phyloP scores from a whole-genome alignment of 306 rosid genomes.

The Cicer judaicum region DNA sequence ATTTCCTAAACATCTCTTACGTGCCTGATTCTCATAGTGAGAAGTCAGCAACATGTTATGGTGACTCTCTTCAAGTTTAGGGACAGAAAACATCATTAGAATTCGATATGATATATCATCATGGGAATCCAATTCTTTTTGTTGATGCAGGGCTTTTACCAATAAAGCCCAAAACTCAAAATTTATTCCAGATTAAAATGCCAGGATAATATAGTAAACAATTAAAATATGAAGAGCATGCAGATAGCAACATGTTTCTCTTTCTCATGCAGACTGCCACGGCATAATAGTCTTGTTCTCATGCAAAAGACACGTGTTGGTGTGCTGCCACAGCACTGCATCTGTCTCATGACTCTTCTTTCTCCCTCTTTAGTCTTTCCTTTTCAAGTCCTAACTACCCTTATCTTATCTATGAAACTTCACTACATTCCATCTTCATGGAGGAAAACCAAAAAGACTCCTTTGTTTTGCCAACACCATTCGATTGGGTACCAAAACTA shows the following conservation, averaged over 20 bases:
- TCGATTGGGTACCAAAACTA: constrained; percentile 53
- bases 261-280: constrained; percentile 47
- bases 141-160: background rate
- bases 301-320: constrained; percentile 61
- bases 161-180: constrained; percentile 6
- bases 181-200: background rate
- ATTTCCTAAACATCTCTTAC: background rate
- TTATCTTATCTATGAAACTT: constrained; percentile 30
- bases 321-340: constrained; percentile 41
- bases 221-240: background rate
- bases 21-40: constrained; percentile 16
- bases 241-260: constrained; percentile 20
- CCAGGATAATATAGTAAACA: background rate
- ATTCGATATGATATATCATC: no score
- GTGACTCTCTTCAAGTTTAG: no score
- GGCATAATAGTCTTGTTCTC: constrained; percentile 39
- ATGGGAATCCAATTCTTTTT: no score
- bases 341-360: background rate
- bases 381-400: constrained; percentile 8
- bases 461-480: constrained; percentile 46
- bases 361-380: constrained; percentile 5
- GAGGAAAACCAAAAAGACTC: constrained; percentile 38
- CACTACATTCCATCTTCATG: constrained; percentile 30
- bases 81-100: no score
- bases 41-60: no score